A percentile compares a stretch with the other conserved stretches of the same genome.
phyloP scores from a whole-genome alignment of 148 eudicot genomes.

The Hydrangea macrophylla region DNA sequence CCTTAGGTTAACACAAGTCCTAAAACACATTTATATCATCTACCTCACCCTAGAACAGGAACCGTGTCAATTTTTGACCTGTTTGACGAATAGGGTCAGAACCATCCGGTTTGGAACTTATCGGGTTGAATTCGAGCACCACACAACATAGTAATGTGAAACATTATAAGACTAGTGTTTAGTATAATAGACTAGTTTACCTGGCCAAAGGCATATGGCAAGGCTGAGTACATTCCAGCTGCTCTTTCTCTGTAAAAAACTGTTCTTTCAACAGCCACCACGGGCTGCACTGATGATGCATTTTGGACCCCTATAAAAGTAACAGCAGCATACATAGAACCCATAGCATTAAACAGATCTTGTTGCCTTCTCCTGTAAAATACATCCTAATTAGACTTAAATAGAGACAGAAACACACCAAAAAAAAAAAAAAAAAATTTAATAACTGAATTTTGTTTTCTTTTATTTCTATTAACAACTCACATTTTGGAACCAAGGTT shows the following conservation, averaged over 20 bases:
- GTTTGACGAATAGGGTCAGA: no score
- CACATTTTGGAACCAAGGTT: constrained; percentile 55
- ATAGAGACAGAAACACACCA: neutral
- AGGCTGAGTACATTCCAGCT: constrained; percentile 76
- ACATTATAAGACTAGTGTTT: no score
- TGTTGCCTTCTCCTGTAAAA: constrained; percentile 26
- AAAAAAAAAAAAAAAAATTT: no score
- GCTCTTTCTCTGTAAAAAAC: constrained; percentile 79
- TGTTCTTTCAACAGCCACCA: constrained; percentile 58
- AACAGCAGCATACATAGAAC: constrained; percentile 62
- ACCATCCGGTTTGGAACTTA: no score
- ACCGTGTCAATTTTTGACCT: no score
- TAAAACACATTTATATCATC: no score
- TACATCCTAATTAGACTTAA: neutral
- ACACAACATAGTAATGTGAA: no score
- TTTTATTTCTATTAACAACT: constrained; percentile 5
- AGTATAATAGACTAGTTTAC: constrained; percentile 16
- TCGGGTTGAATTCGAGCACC: no score
- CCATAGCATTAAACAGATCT: constrained; percentile 64
- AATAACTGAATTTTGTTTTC: neutral
- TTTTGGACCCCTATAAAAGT: constrained; percentile 61
- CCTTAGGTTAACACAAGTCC: no score
- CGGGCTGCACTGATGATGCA: constrained; percentile 63
- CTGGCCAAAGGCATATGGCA: constrained; percentile 82
- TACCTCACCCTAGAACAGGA: no score